Conservation (phyloP, 352 stramenopile species). For the Pythium phragmiticola region DNA sequence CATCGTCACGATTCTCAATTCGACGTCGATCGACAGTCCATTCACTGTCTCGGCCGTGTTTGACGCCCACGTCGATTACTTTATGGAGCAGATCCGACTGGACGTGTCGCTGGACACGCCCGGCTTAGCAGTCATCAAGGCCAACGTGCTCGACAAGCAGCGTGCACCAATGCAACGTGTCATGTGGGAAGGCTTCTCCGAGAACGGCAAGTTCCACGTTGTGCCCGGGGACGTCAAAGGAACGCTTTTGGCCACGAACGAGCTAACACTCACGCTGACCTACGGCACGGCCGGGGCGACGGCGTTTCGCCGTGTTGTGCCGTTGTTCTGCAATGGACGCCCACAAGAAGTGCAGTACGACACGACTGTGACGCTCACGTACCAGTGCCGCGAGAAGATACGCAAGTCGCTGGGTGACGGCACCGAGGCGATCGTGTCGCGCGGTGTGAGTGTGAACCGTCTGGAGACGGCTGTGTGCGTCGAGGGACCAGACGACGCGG, state of each 20-base stretch:
- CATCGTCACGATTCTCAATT: constrained; percentile 13
- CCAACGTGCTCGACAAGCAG: background rate
- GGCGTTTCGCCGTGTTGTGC: constrained; percentile 9
- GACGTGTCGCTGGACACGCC: constrained; percentile 2
- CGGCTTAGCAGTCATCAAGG: constrained; percentile 7
- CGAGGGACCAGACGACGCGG: background rate
- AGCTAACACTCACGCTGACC: constrained; percentile 17
- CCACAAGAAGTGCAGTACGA: constrained; percentile 7
- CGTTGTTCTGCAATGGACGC: constrained; percentile 9
- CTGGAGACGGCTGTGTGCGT: constrained; percentile 11
- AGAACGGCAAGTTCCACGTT: constrained; percentile 20
- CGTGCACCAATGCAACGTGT: background rate
- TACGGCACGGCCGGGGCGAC: background rate
- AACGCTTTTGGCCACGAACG: constrained; percentile 15
- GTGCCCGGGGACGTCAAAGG: constrained; percentile 18
- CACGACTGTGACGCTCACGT: constrained; percentile 7
- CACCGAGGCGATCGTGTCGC: constrained; percentile 3
- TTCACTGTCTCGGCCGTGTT: constrained; percentile 9
- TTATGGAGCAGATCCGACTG: constrained; percentile 16
- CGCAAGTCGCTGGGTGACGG: constrained; percentile 9
- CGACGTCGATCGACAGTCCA: constrained; percentile 9
- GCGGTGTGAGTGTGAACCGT: background rate
- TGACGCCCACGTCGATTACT: constrained; percentile 15
- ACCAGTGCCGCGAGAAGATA: constrained; percentile 6
- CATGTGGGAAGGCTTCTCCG: constrained; percentile 17